A percentile compares a stretch with the other conserved stretches of the same genome.
phyloP scores from a whole-genome alignment of 2,329 filamentous ascomycete genomes.

The Plenodomus tracheiphilus region DNA sequence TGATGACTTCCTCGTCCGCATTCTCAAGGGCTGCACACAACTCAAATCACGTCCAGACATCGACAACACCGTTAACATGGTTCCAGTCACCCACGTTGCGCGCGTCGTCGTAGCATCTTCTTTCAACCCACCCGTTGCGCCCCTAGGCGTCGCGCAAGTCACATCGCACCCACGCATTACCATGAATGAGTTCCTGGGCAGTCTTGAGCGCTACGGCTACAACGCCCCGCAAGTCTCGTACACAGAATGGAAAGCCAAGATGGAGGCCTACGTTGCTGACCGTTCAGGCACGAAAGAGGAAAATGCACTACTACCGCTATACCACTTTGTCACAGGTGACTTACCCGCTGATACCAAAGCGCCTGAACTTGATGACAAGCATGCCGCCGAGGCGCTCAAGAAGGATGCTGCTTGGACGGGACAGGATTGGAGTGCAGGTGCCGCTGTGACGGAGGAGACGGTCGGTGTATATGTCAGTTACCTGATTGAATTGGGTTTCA shows the following conservation, averaged over 20 bases:
- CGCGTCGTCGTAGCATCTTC: conserved; percentile 76
- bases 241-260: conserved; percentile 66
- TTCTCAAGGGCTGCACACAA: conserved; percentile 87
- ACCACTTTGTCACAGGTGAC: conserved; percentile 72
- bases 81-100: conserved; percentile 83
- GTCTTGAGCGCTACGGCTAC: conserved; percentile 75
- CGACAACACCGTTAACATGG: conserved; percentile 83
- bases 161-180: conserved; percentile 77
- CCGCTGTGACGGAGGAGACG: conserved; percentile 61
- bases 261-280: conserved; percentile 69
- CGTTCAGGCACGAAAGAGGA: conserved; percentile 63
- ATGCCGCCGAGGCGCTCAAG: conserved; percentile 67
- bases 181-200: conserved; percentile 75
- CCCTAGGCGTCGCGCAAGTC: conserved; percentile 71
- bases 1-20: conserved; percentile 87
- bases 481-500: conserved; percentile 65
- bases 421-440: conserved; percentile 59
- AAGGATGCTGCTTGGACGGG: conserved; percentile 64
- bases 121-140: conserved; percentile 62
- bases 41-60: conserved; percentile 74
- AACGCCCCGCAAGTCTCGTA: conserved; percentile 68
- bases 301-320: conserved; percentile 70
- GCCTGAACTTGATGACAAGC: conserved; percentile 73
- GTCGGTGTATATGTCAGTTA: conserved; percentile 68
- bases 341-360: conserved; percentile 71